Percentiles rank a stretch among this genome's conserved stretches.
These are phyloP conservation scores for Populus tremula DNA, from an alignment of 345 rosid genomes.

Conservation along the genomic window DNA sequence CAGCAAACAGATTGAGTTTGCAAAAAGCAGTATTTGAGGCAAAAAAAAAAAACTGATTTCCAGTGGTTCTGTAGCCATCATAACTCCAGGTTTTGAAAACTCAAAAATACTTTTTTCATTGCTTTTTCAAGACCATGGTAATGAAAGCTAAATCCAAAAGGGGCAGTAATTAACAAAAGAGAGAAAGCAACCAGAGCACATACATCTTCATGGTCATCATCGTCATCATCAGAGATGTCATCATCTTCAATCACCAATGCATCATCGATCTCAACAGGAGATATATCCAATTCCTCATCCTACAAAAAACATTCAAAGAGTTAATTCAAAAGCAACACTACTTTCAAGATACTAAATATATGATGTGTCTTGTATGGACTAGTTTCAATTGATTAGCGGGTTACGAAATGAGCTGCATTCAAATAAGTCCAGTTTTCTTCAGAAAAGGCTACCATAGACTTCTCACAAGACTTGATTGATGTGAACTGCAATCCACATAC, in stretches of 20 bases:
- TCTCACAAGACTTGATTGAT: neutral
- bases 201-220: slow-evolving; percentile 93
- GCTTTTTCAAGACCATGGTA: neutral
- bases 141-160: neutral
- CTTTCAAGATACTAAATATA: neutral
- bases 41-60: neutral
- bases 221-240: slow-evolving; percentile 91
- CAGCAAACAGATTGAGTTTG: neutral
- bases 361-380: neutral
- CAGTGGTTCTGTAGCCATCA: neutral
- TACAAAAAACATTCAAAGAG: slow-evolving; percentile 23
- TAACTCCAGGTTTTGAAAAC: neutral
- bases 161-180: neutral
- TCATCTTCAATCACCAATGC: slow-evolving; percentile 97
- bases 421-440: neutral
- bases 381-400: neutral
- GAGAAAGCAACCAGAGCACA: slow-evolving; percentile 25
- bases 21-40: neutral
- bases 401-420: neutral
- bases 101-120: neutral
- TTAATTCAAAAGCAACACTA: neutral
- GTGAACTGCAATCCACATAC: neutral
- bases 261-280: slow-evolving; percentile 92
- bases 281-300: slow-evolving; percentile 92
- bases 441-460: neutral